Conservation (phyloP, 169 alveolate species). For the Plasmodium inui region DNA sequence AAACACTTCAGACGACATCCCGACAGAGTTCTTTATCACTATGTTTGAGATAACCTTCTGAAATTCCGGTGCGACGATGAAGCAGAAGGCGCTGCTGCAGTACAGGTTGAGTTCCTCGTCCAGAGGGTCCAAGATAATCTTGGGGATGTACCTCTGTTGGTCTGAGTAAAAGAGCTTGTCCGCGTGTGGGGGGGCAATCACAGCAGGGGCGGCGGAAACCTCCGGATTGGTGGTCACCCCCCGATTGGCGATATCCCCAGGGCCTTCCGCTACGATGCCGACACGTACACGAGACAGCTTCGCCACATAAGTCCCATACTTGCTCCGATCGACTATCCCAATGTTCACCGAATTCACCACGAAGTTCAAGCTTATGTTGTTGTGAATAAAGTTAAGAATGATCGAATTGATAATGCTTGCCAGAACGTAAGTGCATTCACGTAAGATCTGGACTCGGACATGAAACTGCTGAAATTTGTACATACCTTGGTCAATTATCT, state of each 20-base stretch:
- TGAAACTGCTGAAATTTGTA: conserved; percentile 51
- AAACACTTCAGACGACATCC: conserved; percentile 33
- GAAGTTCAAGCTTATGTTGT: conserved; percentile 47
- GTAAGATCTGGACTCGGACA: conserved; percentile 19
- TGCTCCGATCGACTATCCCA: conserved; percentile 31
- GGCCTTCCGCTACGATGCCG: neutral
- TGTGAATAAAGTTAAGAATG: conserved; percentile 17
- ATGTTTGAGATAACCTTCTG: conserved; percentile 43
- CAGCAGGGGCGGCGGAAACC: neutral
- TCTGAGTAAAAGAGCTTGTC: conserved; percentile 17
- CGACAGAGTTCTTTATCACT: conserved; percentile 21
- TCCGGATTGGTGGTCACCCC: neutral
- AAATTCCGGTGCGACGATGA: conserved; percentile 58
- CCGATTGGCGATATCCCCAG: neutral
- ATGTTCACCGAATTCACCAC: conserved; percentile 24
- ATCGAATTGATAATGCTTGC: conserved; percentile 41
- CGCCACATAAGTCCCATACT: neutral
- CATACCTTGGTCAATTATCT: conserved; percentile 22
- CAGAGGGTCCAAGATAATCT: conserved; percentile 48
- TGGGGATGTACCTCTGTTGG: conserved; percentile 27
- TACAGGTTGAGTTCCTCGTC: conserved; percentile 41
- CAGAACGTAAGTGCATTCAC: conserved; percentile 30
- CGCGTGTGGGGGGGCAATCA: neutral
- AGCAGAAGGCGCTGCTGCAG: conserved; percentile 74
- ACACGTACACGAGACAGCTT: neutral